Conservation (phyloP, 176 grass and related monocot genomes). For the Juncus effusus region DNA sequence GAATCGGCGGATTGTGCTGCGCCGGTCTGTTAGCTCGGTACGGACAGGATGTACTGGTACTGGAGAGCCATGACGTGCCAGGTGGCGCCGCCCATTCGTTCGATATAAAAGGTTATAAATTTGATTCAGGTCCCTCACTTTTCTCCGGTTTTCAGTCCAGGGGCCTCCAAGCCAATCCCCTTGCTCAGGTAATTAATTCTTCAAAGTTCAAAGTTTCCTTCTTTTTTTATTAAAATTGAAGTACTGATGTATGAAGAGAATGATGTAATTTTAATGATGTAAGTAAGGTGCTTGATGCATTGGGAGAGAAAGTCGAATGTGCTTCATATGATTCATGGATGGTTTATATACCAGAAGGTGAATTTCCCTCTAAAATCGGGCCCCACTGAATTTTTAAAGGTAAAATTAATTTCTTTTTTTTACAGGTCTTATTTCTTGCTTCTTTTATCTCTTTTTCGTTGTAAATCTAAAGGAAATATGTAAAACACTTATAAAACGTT, state of each 20-base stretch:
- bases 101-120: conserved; percentile 85
- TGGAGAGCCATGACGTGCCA: conserved; percentile 85
- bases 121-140: conserved; percentile 90
- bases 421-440: too few species aligned
- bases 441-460: too few species aligned
- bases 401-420: too few species aligned
- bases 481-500: too few species aligned
- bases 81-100: conserved; percentile 94
- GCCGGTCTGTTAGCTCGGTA: conserved; percentile 82
- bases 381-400: conserved; percentile 89
- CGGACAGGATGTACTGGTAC: conserved; percentile 67
- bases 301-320: conserved; percentile 65
- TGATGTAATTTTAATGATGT: conserved; percentile 30
- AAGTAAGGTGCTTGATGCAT: conserved; percentile 73
- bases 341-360: conserved; percentile 90
- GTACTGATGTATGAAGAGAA: too few species aligned
- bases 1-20: conserved; percentile 81
- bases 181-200: conserved; percentile 50
- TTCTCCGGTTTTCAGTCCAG: conserved; percentile 93
- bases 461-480: too few species aligned
- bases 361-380: conserved; percentile 76
- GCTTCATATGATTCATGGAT: conserved; percentile 92
- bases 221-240: too few species aligned
- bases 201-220: too few species aligned
- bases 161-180: conserved; percentile 83